Percentiles rank a stretch among this genome's conserved stretches.
Conservation (phyloP, 345 rosid species). For the Pelargonium nanum region DNA sequence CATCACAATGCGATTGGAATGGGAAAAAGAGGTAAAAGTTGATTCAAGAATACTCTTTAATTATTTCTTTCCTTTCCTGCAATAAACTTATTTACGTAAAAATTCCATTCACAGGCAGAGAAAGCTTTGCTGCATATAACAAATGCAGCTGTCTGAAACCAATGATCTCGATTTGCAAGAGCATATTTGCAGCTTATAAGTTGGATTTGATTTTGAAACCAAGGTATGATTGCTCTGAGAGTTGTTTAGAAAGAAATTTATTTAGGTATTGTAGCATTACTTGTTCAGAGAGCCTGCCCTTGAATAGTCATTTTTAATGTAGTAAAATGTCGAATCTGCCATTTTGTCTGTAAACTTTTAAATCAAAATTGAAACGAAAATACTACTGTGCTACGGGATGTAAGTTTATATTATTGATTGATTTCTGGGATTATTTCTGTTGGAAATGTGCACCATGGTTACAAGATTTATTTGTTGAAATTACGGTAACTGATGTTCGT, state of each 20-base stretch:
- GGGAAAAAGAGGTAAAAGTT: slow-evolving; percentile 33
- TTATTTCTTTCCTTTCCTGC: not conserved
- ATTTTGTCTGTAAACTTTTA: too few species aligned
- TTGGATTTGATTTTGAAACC: not conserved
- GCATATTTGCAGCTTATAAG: not conserved
- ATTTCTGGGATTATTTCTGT: too few species aligned
- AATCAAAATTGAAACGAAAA: too few species aligned
- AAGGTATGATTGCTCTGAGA: not conserved
- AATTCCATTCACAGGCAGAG: not conserved
- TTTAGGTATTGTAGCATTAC: not conserved
- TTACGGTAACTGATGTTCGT: too few species aligned
- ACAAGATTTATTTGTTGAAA: too few species aligned
- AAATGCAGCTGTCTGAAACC: not conserved
- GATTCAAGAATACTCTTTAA: not conserved
- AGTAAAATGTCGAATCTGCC: too few species aligned
- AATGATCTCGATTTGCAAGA: not conserved
- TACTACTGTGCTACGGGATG: too few species aligned
- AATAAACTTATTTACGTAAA: not conserved
- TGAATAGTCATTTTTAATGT: not conserved
- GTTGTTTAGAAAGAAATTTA: not conserved
- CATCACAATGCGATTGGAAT: slow-evolving; percentile 30
- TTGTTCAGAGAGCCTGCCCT: not conserved
- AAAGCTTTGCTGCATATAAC: not conserved
- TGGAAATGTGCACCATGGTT: too few species aligned
- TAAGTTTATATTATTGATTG: too few species aligned